Percentiles rank a stretch among this genome's conserved stretches.
Evolutionary conservation across 139 green algal genomes (phyloP).

Genomic region (Yamagishiella unicocca): DNA sequence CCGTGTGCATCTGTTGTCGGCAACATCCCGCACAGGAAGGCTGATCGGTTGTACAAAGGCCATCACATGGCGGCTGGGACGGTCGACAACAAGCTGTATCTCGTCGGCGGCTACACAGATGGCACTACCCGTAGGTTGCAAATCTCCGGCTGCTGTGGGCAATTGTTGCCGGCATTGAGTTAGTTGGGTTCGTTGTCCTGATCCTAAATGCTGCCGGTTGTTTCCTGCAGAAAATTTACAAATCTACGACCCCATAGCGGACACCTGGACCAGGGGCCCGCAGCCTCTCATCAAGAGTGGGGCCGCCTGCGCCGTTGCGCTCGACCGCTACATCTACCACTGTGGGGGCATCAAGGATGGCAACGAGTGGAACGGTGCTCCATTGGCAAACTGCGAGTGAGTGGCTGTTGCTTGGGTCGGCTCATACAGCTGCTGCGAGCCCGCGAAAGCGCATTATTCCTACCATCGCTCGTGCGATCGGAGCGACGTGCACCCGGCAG

Average conservation of each 20-base stretch:
- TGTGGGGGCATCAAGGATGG: not conserved
- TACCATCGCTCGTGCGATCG: too few species aligned
- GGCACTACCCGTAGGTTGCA: too few species aligned
- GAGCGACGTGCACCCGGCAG: too few species aligned
- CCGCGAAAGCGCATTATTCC: too few species aligned
- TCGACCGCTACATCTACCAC: not conserved
- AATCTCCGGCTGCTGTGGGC: too few species aligned
- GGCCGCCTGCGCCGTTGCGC: not conserved
- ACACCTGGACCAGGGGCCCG: not conserved
- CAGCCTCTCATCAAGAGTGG: not conserved
- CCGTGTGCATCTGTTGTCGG: too few species aligned
- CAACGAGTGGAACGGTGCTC: not conserved
- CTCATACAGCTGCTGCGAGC: too few species aligned
- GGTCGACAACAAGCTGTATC: not conserved
- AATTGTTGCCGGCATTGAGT: too few species aligned
- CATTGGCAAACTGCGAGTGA: not conserved
- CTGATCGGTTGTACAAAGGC: too few species aligned
- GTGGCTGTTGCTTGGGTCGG: too few species aligned
- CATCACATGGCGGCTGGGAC: not conserved
- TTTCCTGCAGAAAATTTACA: constrained; percentile 3
- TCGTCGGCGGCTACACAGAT: not conserved
- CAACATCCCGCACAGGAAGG: too few species aligned
- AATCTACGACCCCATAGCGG: not conserved
- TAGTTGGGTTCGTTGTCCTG: too few species aligned
- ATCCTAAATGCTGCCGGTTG: not conserved